A percentile compares a stretch with the other conserved stretches of the same genome.
Evolutionary conservation across 1,139 yeast genomes (phyloP).

Genomic region (Pichia sp.): DNA sequence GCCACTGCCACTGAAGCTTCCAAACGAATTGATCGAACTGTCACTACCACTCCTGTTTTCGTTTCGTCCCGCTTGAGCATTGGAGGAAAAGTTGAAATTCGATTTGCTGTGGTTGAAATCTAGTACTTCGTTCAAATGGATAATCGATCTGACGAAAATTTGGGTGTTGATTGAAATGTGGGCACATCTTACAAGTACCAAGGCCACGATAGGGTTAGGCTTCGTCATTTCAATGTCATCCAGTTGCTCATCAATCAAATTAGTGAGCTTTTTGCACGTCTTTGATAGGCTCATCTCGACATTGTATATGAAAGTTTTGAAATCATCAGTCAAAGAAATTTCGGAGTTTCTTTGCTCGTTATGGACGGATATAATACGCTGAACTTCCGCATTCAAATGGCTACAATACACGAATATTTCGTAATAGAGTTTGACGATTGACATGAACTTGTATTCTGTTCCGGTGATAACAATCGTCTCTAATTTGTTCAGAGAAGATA

Average conservation of each 20-base stretch:
- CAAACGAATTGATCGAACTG: background rate
- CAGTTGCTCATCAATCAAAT: conserved; percentile 31
- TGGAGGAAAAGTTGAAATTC: background rate
- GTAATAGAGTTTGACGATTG: conserved; percentile 23
- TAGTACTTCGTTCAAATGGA: conserved; percentile 18
- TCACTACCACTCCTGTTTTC: conserved; percentile 8
- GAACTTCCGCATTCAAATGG: conserved; percentile 16
- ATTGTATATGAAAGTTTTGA: conserved; percentile 36
- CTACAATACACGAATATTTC: conserved; percentile 23
- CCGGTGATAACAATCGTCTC: conserved; percentile 24
- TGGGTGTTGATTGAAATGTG: conserved; percentile 22
- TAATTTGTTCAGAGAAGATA: conserved; percentile 23
- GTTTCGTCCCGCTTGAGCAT: background rate
- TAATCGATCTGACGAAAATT: conserved; percentile 22
- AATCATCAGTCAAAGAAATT: conserved; percentile 2
- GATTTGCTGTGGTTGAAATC: background rate
- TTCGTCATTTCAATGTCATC: conserved; percentile 34
- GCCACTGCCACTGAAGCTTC: background rate
- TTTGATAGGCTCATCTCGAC: conserved; percentile 45
- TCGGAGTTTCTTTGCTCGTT: background rate
- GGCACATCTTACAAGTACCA: conserved; percentile 25
- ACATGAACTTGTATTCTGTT: conserved; percentile 25
- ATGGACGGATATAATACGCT: background rate
- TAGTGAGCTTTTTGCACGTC: conserved; percentile 39
- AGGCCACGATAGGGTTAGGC: conserved; percentile 27